Conservation (phyloP, 208 protist genomes). For the Trypanosoma conorhini region DNA sequence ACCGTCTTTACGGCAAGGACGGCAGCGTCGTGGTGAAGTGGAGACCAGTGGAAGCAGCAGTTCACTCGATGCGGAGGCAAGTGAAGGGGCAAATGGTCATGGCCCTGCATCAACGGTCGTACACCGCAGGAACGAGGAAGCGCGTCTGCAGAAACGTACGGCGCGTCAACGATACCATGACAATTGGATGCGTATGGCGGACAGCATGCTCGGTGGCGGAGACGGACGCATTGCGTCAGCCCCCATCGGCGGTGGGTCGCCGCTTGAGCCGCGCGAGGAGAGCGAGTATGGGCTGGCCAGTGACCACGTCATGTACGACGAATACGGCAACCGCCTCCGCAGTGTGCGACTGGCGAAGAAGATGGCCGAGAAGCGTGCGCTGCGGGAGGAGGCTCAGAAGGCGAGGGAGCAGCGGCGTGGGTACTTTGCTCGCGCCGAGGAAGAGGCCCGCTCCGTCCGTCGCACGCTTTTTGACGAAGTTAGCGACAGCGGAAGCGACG, state of each 20-base stretch:
- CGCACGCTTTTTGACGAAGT: constrained; percentile 5
- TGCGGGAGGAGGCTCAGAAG: constrained; percentile 36
- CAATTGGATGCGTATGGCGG: constrained; percentile 20
- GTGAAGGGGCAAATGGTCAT: neutral
- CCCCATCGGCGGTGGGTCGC: neutral
- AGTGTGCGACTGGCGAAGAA: constrained; percentile 74
- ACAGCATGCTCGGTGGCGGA: neutral
- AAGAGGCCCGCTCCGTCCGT: neutral
- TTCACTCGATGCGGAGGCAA: neutral
- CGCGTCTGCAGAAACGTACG: neutral
- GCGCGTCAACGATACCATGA: constrained; percentile 22
- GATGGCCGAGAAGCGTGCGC: constrained; percentile 42
- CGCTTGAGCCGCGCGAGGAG: neutral
- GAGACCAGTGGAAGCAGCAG: constrained; percentile 3
- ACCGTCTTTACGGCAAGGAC: constrained; percentile 25
- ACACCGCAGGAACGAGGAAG: neutral
- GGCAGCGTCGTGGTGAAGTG: constrained; percentile 10
- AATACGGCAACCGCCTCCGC: constrained; percentile 72
- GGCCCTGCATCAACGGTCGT: neutral
- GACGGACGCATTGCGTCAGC: neutral
- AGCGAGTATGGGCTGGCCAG: constrained; percentile 12
- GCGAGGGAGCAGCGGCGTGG: constrained; percentile 47
- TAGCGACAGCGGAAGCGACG: constrained; percentile 2
- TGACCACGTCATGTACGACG: constrained; percentile 41
- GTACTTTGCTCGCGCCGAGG: constrained; percentile 58